Evolutionary conservation across 305 asterid genomes (phyloP).

Genomic region (Fraxinus angustifolia): DNA sequence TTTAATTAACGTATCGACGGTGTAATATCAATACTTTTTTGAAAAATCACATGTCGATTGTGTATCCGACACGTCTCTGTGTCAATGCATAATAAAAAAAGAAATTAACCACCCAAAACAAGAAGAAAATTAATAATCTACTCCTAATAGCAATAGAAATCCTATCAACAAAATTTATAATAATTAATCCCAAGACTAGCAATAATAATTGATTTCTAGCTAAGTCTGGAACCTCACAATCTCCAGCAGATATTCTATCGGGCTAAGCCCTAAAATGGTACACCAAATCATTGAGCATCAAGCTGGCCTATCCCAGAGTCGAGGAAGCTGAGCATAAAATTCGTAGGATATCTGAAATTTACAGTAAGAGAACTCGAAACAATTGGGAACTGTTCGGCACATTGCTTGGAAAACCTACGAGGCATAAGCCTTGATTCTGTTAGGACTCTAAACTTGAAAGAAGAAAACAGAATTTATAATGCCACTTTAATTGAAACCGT

Average conservation of each 20-base stretch:
- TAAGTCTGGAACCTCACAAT: not conserved
- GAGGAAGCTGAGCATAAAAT: not conserved
- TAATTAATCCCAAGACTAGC: not conserved
- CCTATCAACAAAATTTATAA: not conserved
- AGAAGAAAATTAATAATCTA: not conserved
- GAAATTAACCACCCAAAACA: not conserved
- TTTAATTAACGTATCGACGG: too few relatives aligned
- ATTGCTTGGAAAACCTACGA: not conserved
- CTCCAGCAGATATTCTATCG: not conserved
- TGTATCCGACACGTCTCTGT: not conserved
- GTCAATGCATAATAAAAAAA: not conserved
- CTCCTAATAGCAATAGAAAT: not conserved
- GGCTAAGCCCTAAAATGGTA: not conserved
- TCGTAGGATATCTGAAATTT: not conserved
- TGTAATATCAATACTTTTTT: not conserved
- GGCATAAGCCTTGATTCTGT: not conserved
- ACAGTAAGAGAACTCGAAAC: not conserved
- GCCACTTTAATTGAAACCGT: too few relatives aligned
- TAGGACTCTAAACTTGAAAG: too few relatives aligned
- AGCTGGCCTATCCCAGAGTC: not conserved
- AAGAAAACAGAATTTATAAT: too few relatives aligned
- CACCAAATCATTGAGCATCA: not conserved
- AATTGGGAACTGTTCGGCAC: not conserved
- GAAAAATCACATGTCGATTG: not conserved
- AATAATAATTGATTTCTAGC: not conserved